These are phyloP conservation scores for Aplosporella prunicola DNA, from an alignment of 2,329 filamentous ascomycete genomes.

Conservation along the genomic window DNA sequence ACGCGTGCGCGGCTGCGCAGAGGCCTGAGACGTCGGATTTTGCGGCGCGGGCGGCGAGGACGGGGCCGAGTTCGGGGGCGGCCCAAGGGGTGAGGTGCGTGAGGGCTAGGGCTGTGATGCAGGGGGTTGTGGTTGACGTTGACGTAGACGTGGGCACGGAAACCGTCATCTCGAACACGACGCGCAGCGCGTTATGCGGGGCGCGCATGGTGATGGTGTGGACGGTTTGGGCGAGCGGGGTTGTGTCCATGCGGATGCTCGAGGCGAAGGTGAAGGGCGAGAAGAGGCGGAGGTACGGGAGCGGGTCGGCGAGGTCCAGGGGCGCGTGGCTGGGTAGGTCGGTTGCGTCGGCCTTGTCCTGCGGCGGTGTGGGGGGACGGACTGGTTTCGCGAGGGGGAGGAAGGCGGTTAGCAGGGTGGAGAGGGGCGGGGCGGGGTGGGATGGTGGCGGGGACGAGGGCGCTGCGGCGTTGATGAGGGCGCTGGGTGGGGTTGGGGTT, in stretches of 20 bases:
- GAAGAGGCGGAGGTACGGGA: slow-evolving; percentile 63
- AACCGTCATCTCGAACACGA: slow-evolving; percentile 51
- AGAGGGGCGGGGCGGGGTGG: slow-evolving; percentile 19
- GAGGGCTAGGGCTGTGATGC: no score
- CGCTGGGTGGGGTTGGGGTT: not conserved
- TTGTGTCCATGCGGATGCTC: slow-evolving; percentile 26
- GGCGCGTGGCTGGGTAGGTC: slow-evolving; percentile 52
- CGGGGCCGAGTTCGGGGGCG: no score
- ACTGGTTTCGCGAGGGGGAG: slow-evolving; percentile 26
- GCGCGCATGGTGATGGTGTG: slow-evolving; percentile 47
- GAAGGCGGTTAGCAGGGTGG: slow-evolving; percentile 30
- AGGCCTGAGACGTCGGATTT: slow-evolving; percentile 49
- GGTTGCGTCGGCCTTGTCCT: slow-evolving; percentile 21
- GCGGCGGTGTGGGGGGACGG: slow-evolving; percentile 21
- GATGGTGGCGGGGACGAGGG: not conserved
- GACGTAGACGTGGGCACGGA: slow-evolving; percentile 17
- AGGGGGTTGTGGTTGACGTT: no score
- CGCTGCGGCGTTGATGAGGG: slow-evolving; percentile 12
- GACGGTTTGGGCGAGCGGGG: slow-evolving; percentile 11
- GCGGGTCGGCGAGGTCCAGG: slow-evolving; percentile 53
- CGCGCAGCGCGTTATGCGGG: slow-evolving; percentile 48
- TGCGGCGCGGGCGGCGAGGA: slow-evolving; percentile 24
- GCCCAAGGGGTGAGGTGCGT: no score
- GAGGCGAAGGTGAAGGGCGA: slow-evolving; percentile 57
- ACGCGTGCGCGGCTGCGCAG: slow-evolving; percentile 60